Base-by-base conservation (phyloP, 1,284 basidiomycete species). In the Boletus albobrunnescens region DNA sequence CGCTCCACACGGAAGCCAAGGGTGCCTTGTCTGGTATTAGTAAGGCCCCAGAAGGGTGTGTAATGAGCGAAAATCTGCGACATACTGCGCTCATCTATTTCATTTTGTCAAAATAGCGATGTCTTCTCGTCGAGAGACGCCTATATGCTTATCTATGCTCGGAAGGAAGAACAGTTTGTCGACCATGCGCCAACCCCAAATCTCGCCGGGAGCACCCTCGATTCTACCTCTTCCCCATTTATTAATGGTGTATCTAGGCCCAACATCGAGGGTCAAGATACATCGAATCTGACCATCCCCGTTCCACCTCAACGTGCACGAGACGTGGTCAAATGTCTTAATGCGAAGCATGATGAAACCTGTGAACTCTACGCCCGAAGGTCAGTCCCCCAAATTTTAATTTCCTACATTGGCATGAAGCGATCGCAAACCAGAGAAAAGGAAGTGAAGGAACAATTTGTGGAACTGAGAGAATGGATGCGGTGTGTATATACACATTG, bases 111-210 rank as follows among this genome's bases (percentile, higher is more conserved):
- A 45, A 53, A 51, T 50, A 69, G 65, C 50, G 67, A 69, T 28
- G 46, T 65, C 36, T 65, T 82, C 49, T 73, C 77, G 1, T 93
- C 91, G 1, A 86, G 79, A 64, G 90, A 94, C 56, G 91, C 90
- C 20, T 95, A 96, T 68, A 94, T 95, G 91, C 76, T 95, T 31
- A 84, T 96, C 42, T 96, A 95, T 67, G 77, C 79, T 33, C 78
- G 79, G 9, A 72, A 66, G 55, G 59, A 65, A 38, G 52, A 51
- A 20, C 46, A 44, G 31, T 13, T 44, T 23, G 40, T 41, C 44
- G 20, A 23, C 55, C 55, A 64, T 48, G 61, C 42, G 35, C 36
- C 38, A 37, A 54, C 60, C 55, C 54, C 57, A 54, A 43, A 64
- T 54, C 47, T 58, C 44, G 36, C 37, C 41, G 46, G 58, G 32